Conservation (phyloP, 495 filamentous ascomycete species). For the Cercophora sp. region DNA sequence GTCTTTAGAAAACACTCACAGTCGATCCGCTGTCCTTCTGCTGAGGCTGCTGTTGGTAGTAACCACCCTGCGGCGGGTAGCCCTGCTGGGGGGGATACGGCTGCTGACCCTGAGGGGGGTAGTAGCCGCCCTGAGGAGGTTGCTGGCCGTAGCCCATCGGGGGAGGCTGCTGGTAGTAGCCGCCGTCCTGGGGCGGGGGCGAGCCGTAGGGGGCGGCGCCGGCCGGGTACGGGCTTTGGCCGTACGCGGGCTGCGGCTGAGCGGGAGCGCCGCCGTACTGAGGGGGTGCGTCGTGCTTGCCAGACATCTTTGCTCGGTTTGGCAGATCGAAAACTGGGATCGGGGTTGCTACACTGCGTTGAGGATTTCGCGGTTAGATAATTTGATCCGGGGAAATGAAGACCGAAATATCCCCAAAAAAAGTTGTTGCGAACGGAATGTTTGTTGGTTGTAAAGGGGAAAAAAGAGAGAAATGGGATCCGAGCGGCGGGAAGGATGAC, state of each 20-base stretch:
- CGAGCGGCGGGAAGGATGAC: no score
- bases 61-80: slow-evolving; percentile 19
- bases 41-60: slow-evolving; percentile 24
- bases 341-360: no score
- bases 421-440: background rate
- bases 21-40: slow-evolving; percentile 22
- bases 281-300: slow-evolving; percentile 42
- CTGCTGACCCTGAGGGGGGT: slow-evolving; percentile 2
- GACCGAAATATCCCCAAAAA: background rate
- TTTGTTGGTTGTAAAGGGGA: background rate
- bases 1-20: no score
- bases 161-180: slow-evolving; percentile 35
- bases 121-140: slow-evolving; percentile 14
- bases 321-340: no score
- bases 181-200: slow-evolving; percentile 11
- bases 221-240: slow-evolving; percentile 7
- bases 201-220: slow-evolving; percentile 7
- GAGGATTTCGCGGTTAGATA: background rate
- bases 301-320: slow-evolving; percentile 33
- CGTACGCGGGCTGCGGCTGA: slow-evolving; percentile 17
- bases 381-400: background rate
- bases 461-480: background rate
- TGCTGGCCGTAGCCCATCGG: slow-evolving; percentile 43
- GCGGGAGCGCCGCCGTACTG: slow-evolving; percentile 27
- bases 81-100: slow-evolving; percentile 21